phyloP scores from a whole-genome alignment of 2,329 filamentous ascomycete genomes.

The Sporothrix luriei region DNA sequence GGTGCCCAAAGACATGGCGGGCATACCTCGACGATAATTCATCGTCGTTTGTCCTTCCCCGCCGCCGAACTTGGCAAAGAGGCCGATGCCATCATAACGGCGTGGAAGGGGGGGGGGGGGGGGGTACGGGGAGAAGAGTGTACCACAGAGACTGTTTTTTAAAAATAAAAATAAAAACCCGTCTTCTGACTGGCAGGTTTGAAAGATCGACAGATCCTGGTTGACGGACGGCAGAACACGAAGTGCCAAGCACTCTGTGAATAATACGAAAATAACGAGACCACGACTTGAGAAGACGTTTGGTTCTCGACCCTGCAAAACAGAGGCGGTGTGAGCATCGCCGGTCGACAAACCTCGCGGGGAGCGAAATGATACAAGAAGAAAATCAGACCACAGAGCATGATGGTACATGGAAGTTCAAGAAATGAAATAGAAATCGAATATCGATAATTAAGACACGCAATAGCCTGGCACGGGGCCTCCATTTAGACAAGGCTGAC shows the following conservation, averaged over 20 bases:
- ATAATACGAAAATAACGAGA: neutral
- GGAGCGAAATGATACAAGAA: neutral
- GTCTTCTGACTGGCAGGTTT: neutral
- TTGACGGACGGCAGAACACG: conserved; percentile 18
- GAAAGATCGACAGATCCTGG: neutral
- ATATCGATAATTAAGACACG: neutral
- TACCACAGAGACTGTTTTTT: neutral
- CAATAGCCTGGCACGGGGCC: neutral
- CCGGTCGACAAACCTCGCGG: neutral
- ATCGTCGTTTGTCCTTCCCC: neutral
- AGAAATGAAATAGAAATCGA: neutral
- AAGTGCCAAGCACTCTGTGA: neutral
- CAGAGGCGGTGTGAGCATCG: neutral
- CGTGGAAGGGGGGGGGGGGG: neutral
- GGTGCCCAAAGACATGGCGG: neutral
- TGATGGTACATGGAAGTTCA: neutral
- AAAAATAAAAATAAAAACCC: too few relatives aligned
- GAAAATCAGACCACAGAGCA: neutral
- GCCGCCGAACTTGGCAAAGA: conserved; percentile 13
- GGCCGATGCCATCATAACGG: conserved; percentile 6
- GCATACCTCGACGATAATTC: neutral
- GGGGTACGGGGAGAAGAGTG: conserved; percentile 7
- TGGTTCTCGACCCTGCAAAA: neutral
- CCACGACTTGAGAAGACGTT: neutral
- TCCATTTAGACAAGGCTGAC: conserved; percentile 16